These are phyloP conservation scores for Penicillium malachiteum DNA, from an alignment of 495 filamentous ascomycete species.

Conservation along the genomic window DNA sequence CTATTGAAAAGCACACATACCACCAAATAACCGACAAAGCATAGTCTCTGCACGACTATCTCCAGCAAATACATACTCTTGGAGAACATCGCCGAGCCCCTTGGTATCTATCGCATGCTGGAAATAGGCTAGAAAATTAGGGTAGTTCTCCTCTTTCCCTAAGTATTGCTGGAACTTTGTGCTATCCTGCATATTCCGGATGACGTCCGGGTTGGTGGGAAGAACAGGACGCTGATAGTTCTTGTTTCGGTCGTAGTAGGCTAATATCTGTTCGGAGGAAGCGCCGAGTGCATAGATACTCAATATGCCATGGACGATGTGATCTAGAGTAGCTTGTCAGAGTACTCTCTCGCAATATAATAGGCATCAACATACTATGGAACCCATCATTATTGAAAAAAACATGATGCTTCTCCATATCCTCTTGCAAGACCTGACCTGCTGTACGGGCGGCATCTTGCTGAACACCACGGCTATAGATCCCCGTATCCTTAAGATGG, in stretches of 20 bases:
- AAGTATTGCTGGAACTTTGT: slow-evolving; percentile 52
- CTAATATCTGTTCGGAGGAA: slow-evolving; percentile 51
- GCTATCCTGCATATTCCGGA: slow-evolving; percentile 53
- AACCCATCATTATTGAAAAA: slow-evolving; percentile 72
- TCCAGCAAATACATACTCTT: slow-evolving; percentile 63
- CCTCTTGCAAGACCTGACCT: slow-evolving; percentile 68
- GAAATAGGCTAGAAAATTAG: slow-evolving; percentile 71
- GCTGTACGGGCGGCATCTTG: slow-evolving; percentile 58
- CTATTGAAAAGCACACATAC: slow-evolving; percentile 28
- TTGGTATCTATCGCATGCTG: slow-evolving; percentile 63
- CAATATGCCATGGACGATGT: slow-evolving; percentile 74
- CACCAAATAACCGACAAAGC: slow-evolving; percentile 55
- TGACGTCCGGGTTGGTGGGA: slow-evolving; percentile 38
- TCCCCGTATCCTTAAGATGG: slow-evolving; percentile 52
- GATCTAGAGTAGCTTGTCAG: slow-evolving; percentile 31
- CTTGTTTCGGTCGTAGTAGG: slow-evolving; percentile 57
- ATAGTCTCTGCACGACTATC: slow-evolving; percentile 61
- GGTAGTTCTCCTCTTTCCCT: slow-evolving; percentile 55
- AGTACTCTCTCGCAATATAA: neutral
- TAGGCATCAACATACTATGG: slow-evolving; percentile 52
- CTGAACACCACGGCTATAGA: slow-evolving; percentile 53
- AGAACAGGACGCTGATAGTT: slow-evolving; percentile 57
- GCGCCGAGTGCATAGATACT: slow-evolving; percentile 77
- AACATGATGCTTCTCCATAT: slow-evolving; percentile 72
- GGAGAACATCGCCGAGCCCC: slow-evolving; percentile 57